These are phyloP conservation scores for Globisporangium takayamanum DNA, from an alignment of 352 stramenopile genomes.

Conservation along the genomic window DNA sequence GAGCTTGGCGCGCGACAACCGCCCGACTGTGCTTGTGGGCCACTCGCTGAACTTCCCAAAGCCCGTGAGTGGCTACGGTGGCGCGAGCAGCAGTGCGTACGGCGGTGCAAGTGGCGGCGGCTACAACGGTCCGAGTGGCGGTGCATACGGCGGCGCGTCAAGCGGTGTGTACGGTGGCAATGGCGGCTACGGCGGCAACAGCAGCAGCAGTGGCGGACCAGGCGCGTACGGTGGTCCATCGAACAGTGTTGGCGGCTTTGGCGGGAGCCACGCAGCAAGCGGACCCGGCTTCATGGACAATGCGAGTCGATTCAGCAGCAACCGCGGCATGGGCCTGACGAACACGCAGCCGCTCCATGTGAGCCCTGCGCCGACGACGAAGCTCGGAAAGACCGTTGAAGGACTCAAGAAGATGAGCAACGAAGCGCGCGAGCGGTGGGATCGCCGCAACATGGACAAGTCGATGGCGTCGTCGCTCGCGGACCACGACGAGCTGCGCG, in stretches of 20 bases:
- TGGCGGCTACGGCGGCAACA: conserved; percentile 16
- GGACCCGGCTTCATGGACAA: conserved; percentile 44
- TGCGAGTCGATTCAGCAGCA: conserved; percentile 49
- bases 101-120: conserved; percentile 34
- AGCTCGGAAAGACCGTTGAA: conserved; percentile 70
- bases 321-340: conserved; percentile 38
- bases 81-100: conserved; percentile 14
- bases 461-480: conserved; percentile 85
- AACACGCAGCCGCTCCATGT: conserved; percentile 40
- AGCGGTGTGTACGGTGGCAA: conserved; percentile 3
- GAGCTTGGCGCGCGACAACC: conserved; percentile 59
- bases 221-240: conserved; percentile 11
- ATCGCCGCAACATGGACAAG: conserved; percentile 87
- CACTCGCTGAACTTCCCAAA: conserved; percentile 74
- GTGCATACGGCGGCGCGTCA: background rate
- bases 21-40: conserved; percentile 76
- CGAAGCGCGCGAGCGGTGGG: conserved; percentile 75
- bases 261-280: conserved; percentile 7
- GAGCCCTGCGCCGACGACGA: conserved; percentile 31
- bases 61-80: conserved; percentile 13
- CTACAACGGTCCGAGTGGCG: conserved; percentile 7
- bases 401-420: conserved; percentile 79
- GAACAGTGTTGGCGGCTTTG: conserved; percentile 13
- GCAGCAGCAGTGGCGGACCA: background rate
- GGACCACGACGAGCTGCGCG: conserved; percentile 78